Percentiles rank a stretch among this genome's conserved stretches.
phyloP scores from a whole-genome alignment of 345 rosid species.

The Viola odorata region DNA sequence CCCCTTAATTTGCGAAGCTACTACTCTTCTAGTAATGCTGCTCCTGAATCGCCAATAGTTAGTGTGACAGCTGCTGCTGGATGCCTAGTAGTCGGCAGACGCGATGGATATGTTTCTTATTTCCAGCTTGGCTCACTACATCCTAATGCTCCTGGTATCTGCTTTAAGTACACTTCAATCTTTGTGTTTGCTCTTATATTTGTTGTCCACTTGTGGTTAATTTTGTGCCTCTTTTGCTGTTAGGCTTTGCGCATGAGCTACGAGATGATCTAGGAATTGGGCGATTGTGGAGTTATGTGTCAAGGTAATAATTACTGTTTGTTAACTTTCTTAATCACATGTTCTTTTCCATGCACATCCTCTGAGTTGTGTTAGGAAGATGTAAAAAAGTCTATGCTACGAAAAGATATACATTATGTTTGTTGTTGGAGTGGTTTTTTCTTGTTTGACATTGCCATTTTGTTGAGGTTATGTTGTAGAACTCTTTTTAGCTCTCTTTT shows the following conservation, averaged over 20 bases:
- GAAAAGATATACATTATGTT: no score
- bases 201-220: neutral
- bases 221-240: neutral
- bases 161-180: neutral
- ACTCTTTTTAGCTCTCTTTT: neutral
- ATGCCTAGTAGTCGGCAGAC: slow-evolving; percentile 54
- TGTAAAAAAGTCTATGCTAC: no score
- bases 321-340: neutral
- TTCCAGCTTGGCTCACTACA: slow-evolving; percentile 43
- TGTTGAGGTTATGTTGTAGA: neutral
- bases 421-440: no score
- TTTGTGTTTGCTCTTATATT: neutral
- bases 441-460: no score
- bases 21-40: slow-evolving; percentile 25
- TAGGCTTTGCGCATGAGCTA: slow-evolving; percentile 65
- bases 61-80: slow-evolving; percentile 53
- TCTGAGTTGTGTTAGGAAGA: no score
- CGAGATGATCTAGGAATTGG: slow-evolving; percentile 72
- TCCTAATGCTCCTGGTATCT: slow-evolving; percentile 52
- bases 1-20: slow-evolving; percentile 43
- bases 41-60: slow-evolving; percentile 28
- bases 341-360: no score
- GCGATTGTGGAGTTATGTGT: slow-evolving; percentile 79
- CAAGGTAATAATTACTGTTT: slow-evolving; percentile 43
- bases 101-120: slow-evolving; percentile 63